Base-by-base conservation (phyloP, 441 rosid genomes). In the Gossypium armourianum region DNA sequence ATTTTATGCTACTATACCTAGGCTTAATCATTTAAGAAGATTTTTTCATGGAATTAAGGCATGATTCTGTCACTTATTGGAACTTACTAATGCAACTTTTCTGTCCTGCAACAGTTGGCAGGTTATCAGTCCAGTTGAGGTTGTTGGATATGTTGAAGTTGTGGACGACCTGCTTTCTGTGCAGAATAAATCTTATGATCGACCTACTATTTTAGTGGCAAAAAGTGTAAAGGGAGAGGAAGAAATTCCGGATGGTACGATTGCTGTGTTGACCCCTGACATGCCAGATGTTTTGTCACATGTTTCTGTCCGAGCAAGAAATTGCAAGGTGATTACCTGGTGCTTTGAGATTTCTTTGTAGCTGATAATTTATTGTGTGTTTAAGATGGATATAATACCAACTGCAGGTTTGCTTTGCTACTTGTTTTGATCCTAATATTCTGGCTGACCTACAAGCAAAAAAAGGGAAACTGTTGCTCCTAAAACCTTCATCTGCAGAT, bases 231-330 rank as follows among this genome's bases (percentile, higher is more conserved):
- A 80, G 80, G 99, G 99, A 76, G 97, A 94, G 79, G 99, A 94
- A 83, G 99, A 94, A 88, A 92, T 94, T 78, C 99, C 97, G 62
- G 93, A 86, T 79, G 97, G 99, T 73, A 80, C 88, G 75, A 96
- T 94, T 83, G 97, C 99, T 72, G 94, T 94, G 75, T 83, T 94
- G 83, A 94, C 99, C n/a, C 94, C 97, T 54, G 97, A 94, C 84
- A 92, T 90, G 97, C 99, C 99, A n/a, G 99, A 94, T 83, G 99
- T 94, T 70, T 77, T 94, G 59, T 94, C 99, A 63, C 99, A 92
- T 84, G 99, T 94, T 74, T 94, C 99, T 69, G 99, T 94, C 65
- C 89, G 98, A 72, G 98, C 98, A 76, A 91, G 98, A 83, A 94
- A 91, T 82, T 71, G 97, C 90, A 94, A 90, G 90, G 99, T 92